Percentiles rank a stretch among this genome's conserved stretches.
Evolutionary conservation across 495 filamentous ascomycete species (phyloP).

Genomic region (Neurospora cerealis): DNA sequence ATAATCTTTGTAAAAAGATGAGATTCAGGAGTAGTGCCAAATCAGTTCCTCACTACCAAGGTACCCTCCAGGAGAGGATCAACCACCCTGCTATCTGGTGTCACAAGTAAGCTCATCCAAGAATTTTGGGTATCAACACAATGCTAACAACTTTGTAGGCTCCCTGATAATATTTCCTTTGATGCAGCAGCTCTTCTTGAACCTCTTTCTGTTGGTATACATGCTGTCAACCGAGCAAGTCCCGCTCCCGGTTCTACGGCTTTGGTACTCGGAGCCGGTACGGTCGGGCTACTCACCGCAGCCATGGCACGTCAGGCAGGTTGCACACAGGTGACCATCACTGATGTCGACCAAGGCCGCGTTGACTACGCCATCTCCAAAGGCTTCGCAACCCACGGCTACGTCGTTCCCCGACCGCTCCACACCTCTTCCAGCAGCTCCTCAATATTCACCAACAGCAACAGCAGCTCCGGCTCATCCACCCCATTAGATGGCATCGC

Average conservation of each 20-base stretch:
- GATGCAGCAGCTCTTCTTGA: slow-evolving; percentile 75
- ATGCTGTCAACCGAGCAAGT: slow-evolving; percentile 57
- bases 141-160: slow-evolving; percentile 27
- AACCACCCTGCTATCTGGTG: slow-evolving; percentile 80
- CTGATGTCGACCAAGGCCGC: slow-evolving; percentile 72
- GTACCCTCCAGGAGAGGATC: slow-evolving; percentile 80
- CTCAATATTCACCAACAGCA: slow-evolving; percentile 24
- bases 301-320: slow-evolving; percentile 59
- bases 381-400: slow-evolving; percentile 60
- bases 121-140: neutral
- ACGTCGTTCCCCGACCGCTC: slow-evolving; percentile 43
- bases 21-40: slow-evolving; percentile 79
- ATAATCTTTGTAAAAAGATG: slow-evolving; percentile 83
- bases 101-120: slow-evolving; percentile 43
- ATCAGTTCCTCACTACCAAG: slow-evolving; percentile 73
- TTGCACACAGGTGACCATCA: slow-evolving; percentile 58
- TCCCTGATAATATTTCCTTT: slow-evolving; percentile 62
- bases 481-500: slow-evolving; percentile 34
- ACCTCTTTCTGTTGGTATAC: slow-evolving; percentile 76
- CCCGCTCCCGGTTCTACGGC: slow-evolving; percentile 47
- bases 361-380: slow-evolving; percentile 64
- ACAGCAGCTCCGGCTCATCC: slow-evolving; percentile 29
- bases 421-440: slow-evolving; percentile 29
- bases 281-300: slow-evolving; percentile 73
- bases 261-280: slow-evolving; percentile 77